These are phyloP conservation scores for Yarrowia porcina DNA, from an alignment of 805 yeast genomes.

Conservation along the genomic window DNA sequence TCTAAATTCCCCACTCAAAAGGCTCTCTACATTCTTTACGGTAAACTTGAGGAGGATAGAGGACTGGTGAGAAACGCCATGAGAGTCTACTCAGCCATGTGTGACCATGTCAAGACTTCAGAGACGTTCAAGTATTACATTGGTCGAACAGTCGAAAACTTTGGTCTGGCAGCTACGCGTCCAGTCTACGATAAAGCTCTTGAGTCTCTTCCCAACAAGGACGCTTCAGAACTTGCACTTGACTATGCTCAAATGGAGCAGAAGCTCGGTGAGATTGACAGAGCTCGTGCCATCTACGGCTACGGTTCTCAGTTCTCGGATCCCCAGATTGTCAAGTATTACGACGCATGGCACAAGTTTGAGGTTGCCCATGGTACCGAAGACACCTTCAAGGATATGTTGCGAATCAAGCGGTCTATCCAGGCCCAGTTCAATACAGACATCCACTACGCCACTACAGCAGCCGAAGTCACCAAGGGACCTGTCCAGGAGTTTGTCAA, in stretches of 20 bases:
- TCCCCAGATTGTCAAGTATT: constrained; percentile 41
- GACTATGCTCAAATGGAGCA: constrained; percentile 51
- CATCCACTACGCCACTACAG: constrained; percentile 27
- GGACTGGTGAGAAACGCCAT: constrained; percentile 54
- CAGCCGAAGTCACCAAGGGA: neutral
- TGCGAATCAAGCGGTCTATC: constrained; percentile 54
- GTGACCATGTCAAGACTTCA: constrained; percentile 36
- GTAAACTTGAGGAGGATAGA: constrained; percentile 55
- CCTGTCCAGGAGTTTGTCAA: constrained; percentile 9
- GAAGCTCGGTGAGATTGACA: constrained; percentile 47
- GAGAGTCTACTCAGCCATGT: constrained; percentile 46
- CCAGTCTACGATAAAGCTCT: constrained; percentile 53
- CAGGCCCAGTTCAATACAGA: constrained; percentile 32
- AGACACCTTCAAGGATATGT: constrained; percentile 68
- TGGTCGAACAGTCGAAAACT: constrained; percentile 41
- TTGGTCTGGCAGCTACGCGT: constrained; percentile 47
- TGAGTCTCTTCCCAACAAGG: constrained; percentile 45
- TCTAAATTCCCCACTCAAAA: constrained; percentile 48
- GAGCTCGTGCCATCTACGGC: constrained; percentile 63
- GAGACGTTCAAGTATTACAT: constrained; percentile 47
- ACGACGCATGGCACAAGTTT: constrained; percentile 72
- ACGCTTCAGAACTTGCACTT: constrained; percentile 45
- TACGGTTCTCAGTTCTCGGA: constrained; percentile 49
- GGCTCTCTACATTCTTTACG: constrained; percentile 54
- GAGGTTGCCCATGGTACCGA: constrained; percentile 73